A percentile compares a stretch with the other conserved stretches of the same genome.
phyloP scores from a whole-genome alignment of 1,284 basidiomycete species.

The Rhodofomes roseus region DNA sequence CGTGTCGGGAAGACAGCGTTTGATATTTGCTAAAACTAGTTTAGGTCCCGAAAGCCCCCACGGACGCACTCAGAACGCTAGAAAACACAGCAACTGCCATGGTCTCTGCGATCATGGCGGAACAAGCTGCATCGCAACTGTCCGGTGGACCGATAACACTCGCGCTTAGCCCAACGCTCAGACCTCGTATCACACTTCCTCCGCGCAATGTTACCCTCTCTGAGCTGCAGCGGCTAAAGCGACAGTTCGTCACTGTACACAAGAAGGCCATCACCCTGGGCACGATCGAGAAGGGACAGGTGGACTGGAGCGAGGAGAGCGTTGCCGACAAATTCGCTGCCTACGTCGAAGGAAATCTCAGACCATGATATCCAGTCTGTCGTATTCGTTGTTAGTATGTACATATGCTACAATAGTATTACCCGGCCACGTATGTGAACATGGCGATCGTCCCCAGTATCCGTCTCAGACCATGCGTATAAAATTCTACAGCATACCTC shows the following conservation, averaged over 20 bases:
- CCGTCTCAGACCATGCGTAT: too few species aligned
- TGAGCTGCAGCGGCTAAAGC: slow-evolving; percentile 82
- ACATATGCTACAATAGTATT: neutral
- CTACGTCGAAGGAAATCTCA: slow-evolving; percentile 77
- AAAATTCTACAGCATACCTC: slow-evolving; percentile 16
- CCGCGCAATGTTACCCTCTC: slow-evolving; percentile 71
- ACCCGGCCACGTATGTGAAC: neutral
- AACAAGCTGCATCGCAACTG: slow-evolving; percentile 43
- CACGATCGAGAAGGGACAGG: slow-evolving; percentile 72
- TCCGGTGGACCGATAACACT: slow-evolving; percentile 55
- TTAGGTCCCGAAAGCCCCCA: slow-evolving; percentile 74
- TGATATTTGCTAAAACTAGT: too few species aligned
- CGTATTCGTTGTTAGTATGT: neutral
- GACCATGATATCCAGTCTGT: slow-evolving; percentile 24
- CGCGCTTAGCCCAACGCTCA: slow-evolving; percentile 38
- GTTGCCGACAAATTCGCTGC: slow-evolving; percentile 73
- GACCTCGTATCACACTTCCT: slow-evolving; percentile 53
- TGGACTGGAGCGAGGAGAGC: slow-evolving; percentile 74
- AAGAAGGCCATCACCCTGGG: slow-evolving; percentile 85
- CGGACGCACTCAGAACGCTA: slow-evolving; percentile 76
- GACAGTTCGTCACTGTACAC: slow-evolving; percentile 85
- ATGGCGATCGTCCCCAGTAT: neutral
- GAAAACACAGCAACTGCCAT: slow-evolving; percentile 69
- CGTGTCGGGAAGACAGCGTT: too few species aligned
- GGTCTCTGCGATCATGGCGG: slow-evolving; percentile 64